Conservation (phyloP, 2,329 filamentous ascomycete genomes). For the Alternaria dauci region DNA sequence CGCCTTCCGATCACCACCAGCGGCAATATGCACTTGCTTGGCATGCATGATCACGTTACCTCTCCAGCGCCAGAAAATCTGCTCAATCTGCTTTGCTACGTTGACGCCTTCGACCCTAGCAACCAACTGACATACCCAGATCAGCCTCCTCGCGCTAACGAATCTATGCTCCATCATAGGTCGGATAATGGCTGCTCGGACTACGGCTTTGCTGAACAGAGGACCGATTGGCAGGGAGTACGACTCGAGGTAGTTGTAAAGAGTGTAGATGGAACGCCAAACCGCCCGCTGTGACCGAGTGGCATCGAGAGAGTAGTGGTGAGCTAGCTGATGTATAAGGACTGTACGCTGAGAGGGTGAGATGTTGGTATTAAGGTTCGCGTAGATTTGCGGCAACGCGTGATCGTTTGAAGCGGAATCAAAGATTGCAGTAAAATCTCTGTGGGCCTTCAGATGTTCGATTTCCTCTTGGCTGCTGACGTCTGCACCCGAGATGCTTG, state of each 20-base stretch:
- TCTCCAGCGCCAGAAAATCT: conserved; percentile 38
- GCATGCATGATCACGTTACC: conserved; percentile 40
- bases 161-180: conserved; percentile 40
- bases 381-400: conserved; percentile 37
- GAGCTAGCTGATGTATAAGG: conserved; percentile 45
- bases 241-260: conserved; percentile 38
- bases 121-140: conserved; percentile 43
- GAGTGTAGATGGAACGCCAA: conserved; percentile 39
- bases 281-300: conserved; percentile 28
- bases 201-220: conserved; percentile 42
- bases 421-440: conserved; percentile 41
- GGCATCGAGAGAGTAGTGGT: conserved; percentile 42
- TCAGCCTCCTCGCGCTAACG: conserved; percentile 38
- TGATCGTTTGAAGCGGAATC: conserved; percentile 27
- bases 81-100: conserved; percentile 39
- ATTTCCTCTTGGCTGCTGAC: not conserved
- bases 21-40: conserved; percentile 22
- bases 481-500: not conserved
- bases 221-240: conserved; percentile 36
- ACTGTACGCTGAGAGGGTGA: conserved; percentile 23
- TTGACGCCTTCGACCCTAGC: conserved; percentile 39
- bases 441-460: conserved; percentile 16
- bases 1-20: conserved; percentile 28
- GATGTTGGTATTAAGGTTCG: conserved; percentile 22
- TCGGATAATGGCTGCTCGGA: conserved; percentile 35